These are phyloP conservation scores for Fomitopsis pinicola DNA, from an alignment of 1,284 basidiomycete species.

Conservation along the genomic window DNA sequence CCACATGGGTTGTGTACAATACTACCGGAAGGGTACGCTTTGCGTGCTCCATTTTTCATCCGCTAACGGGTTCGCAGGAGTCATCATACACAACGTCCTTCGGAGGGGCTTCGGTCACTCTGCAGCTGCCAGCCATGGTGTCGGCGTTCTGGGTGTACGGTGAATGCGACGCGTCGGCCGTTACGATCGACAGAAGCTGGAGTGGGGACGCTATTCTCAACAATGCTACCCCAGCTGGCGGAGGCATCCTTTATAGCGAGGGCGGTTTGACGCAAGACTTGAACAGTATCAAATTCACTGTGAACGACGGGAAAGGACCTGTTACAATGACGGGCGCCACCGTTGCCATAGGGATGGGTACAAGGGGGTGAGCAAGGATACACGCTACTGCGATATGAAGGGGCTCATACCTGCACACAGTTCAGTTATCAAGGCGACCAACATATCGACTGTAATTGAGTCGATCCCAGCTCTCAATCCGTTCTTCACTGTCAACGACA, in stretches of 20 bases:
- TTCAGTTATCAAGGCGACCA: background rate
- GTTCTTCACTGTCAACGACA: background rate
- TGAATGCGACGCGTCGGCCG: background rate
- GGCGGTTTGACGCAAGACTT: background rate
- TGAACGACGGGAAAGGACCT: background rate
- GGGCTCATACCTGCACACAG: background rate
- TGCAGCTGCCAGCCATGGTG: background rate
- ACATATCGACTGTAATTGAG: background rate
- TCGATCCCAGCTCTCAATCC: background rate
- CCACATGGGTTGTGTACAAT: background rate
- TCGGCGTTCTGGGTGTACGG: background rate
- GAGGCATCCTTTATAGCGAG: background rate
- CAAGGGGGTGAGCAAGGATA: background rate
- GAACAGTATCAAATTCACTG: background rate
- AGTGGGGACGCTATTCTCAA: background rate
- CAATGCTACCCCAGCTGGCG: background rate
- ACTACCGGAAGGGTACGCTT: background rate
- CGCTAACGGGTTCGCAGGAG: background rate
- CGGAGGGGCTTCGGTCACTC: background rate
- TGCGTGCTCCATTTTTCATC: background rate
- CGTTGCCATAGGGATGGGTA: background rate
- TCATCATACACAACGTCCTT: background rate
- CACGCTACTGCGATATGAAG: background rate
- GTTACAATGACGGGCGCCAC: background rate
- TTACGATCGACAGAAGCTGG: background rate